A percentile compares a stretch with the other conserved stretches of the same genome.
Evolutionary conservation across 2,329 filamentous ascomycete species (phyloP).

Genomic region (Trichoderma sp.): DNA sequence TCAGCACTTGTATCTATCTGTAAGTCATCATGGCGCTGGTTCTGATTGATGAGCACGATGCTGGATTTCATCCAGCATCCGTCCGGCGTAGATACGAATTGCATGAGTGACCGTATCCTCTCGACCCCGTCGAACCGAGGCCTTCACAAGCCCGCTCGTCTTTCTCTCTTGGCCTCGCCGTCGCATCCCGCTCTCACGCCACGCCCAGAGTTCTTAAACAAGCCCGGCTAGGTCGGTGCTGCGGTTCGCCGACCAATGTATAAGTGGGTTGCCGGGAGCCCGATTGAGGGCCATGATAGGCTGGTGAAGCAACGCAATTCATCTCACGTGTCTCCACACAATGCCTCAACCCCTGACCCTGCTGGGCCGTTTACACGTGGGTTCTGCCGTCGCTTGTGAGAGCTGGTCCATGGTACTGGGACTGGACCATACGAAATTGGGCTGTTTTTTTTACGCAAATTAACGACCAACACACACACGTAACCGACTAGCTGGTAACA

Average conservation of each 20-base stretch:
- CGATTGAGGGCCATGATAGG: neutral
- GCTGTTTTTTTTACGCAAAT: neutral
- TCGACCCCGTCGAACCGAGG: neutral
- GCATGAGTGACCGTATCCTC: neutral
- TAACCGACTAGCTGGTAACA: neutral
- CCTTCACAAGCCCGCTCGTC: neutral
- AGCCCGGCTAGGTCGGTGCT: neutral
- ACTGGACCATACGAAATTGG: neutral
- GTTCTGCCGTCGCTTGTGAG: neutral
- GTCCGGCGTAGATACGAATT: neutral
- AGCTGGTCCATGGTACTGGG: constrained; percentile 6
- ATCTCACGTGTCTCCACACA: constrained; percentile 4
- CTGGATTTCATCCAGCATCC: neutral
- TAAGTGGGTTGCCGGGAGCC: neutral
- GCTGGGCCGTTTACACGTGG: neutral
- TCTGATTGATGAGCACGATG: neutral
- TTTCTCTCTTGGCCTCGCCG: neutral
- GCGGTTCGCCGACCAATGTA: neutral
- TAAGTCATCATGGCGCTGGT: neutral
- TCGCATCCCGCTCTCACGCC: constrained; percentile 6
- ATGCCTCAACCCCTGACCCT: neutral
- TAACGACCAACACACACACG: neutral
- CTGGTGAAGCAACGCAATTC: neutral
- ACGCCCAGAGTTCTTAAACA: neutral
- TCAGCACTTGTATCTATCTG: neutral